Base-by-base conservation (phyloP, 2,329 filamentous ascomycete species). In the Tolypocladium ophioglossoides region DNA sequence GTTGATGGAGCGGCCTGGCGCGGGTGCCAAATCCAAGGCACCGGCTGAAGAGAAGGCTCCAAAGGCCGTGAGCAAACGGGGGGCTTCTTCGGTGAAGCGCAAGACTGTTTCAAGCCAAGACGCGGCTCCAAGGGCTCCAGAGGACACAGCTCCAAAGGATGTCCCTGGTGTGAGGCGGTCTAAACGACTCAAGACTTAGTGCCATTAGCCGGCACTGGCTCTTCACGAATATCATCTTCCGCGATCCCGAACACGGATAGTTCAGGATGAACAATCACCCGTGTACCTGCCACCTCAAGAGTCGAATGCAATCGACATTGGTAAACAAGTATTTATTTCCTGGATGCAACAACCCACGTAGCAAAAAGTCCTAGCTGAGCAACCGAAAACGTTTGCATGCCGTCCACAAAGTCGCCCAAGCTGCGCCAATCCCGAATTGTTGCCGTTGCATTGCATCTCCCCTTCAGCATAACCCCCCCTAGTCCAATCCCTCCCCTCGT, bases 1-100 rank as follows among this genome's bases (percentile, higher is more conserved):
- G 11, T 65, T 88, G 51, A 79, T 87, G 63, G 82, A 72, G 60
- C 62, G 70, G 30, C 46, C 59, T 4, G 57, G 61, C 35, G 48
- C 54, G 35, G 20, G 4, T 40, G 20, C 11, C 38, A 22, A 41
- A 20, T 24, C 27, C 44, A 32, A 52, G 44, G 41, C 55, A 50
- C 50, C 54, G 16, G 12, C 53, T 10, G 32, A 35, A 34, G 39
- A 52, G 32, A 38, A 30, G 22, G 39, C 10, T 11, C 16, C 50
- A 9, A n/a, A n/a, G n/a, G 50, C 30, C 7, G 22, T 20, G 3
- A 35, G n/a, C 27, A 35, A 20, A 1, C 32, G 39, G 5, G 38
- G 27, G 48, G 53, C 51, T 32, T 30, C 52, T 2, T 9, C 51
- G 22, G 11, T 40, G 32, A 67, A 67, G 55, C 59, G 64, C 20